phyloP scores from a whole-genome alignment of 805 yeast genomes.

The Brettanomyces sp. region DNA sequence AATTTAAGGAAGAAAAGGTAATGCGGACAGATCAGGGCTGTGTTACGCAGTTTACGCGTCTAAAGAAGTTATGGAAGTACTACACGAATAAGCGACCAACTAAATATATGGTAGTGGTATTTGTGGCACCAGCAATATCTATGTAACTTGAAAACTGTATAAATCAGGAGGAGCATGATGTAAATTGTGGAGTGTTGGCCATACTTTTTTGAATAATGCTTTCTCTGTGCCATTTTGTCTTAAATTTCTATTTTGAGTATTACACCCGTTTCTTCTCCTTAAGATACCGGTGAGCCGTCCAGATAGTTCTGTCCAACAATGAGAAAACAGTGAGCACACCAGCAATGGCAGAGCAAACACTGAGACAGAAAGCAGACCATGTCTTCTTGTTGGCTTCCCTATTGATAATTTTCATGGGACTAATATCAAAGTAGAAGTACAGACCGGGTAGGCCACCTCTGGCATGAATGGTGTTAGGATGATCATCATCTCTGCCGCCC shows the following conservation, averaged over 20 bases:
- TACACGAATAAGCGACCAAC: too few relatives aligned
- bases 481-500: constrained; percentile 90
- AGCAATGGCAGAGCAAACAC: constrained; percentile 82
- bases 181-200: too few relatives aligned
- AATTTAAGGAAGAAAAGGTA: too few relatives aligned
- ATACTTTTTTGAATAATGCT: too few relatives aligned
- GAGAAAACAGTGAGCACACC: constrained; percentile 93
- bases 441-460: constrained; percentile 90
- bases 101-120: too few relatives aligned
- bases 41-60: too few relatives aligned
- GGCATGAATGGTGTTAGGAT: constrained; percentile 73
- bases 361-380: constrained; percentile 75
- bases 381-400: constrained; percentile 64
- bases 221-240: too few relatives aligned
- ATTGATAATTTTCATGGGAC: constrained; percentile 87
- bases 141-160: too few relatives aligned
- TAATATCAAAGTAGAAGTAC: constrained; percentile 80
- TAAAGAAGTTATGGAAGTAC: too few relatives aligned
- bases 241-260: not conserved
- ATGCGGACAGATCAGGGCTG: too few relatives aligned
- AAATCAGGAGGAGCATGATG: too few relatives aligned
- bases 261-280: constrained; percentile 51
- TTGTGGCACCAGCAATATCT: too few relatives aligned
- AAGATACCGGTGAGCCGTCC: constrained; percentile 77
- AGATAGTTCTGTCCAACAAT: constrained; percentile 75